Base-by-base conservation (phyloP, 2,329 filamentous ascomycete genomes). In the Venturia carpophila region DNA sequence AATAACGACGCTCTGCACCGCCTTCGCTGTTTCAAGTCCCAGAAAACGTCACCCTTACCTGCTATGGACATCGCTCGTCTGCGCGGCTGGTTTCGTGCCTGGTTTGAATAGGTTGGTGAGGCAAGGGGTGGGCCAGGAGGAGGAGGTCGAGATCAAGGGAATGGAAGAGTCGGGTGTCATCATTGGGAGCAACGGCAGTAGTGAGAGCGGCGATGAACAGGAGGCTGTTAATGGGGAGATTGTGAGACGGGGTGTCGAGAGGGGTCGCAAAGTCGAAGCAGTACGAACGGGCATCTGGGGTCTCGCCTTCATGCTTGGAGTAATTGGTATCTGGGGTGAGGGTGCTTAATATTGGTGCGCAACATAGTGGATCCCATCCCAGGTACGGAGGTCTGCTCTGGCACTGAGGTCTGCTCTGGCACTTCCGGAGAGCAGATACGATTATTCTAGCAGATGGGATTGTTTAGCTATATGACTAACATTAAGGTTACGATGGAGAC, bases 21-120 rank as follows among this genome's bases (percentile, higher is more conserved):
- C 92, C 68, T 97, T 88, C 76, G 75, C 83, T 56, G 79, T 95
- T 69, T 93, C 92, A 2, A 89, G 92, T 0, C 82, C 85, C 34
- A 83, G 86, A 65, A 82, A 84, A 70, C 87, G 89, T 73, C 93
- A 97, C 74, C 93, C 93, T 0, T 97, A 96, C 74, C 86, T 97
- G 34, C 77, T 97, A 66, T 97, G 94, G 86, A 91, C 91, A 17
- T 86, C 87, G 2, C 77, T 91, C 34, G 82, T 92, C 66, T 84
- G 87, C 55, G 79, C 82, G 47, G 78, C 79, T 0, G 77, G 79
- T 17, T 67, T 78, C 37, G 73, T 62, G 24, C 66, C 66, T 17
- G 68, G 63, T 66, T 15, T 47, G 34, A 63, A 66, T 30, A 17
- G 60, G 4, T 27, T 61, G 15, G 47, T 58, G 43, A 68, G 69